phyloP scores from a whole-genome alignment of 441 rosid species.

The Biscutella laevigata region DNA sequence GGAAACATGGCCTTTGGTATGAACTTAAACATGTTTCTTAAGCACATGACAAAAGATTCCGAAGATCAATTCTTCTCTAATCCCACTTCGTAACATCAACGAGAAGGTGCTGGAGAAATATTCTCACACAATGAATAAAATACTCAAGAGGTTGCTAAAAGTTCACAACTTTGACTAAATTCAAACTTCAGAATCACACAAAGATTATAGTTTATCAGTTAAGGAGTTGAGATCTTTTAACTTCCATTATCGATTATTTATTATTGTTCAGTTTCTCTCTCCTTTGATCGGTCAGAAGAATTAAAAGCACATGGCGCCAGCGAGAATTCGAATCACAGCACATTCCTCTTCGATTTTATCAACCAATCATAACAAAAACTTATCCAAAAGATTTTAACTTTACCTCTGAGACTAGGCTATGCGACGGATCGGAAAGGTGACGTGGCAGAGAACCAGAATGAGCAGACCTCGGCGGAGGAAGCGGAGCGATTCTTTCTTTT shows the following conservation, averaged over 20 bases:
- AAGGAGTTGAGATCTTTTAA: conserved; percentile 12
- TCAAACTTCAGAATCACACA: conserved; percentile 27
- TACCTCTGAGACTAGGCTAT: conserved; percentile 94
- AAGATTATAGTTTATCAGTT: conserved; percentile 10
- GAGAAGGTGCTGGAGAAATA: background rate
- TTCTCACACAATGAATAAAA: conserved; percentile 8
- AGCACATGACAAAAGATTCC: conserved; percentile 32
- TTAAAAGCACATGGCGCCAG: conserved; percentile 29
- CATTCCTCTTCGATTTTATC: background rate
- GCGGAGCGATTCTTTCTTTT: conserved; percentile 36
- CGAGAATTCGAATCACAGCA: conserved; percentile 23
- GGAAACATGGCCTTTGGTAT: conserved; percentile 11
- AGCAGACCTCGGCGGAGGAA: conserved; percentile 43
- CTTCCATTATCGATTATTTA: conserved; percentile 4
- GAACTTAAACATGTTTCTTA: background rate
- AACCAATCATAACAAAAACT: conserved; percentile 14
- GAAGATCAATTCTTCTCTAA: conserved; percentile 24
- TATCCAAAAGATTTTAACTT: too few relatives aligned
- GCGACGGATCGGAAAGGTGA: conserved; percentile 95
- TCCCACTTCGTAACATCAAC: conserved; percentile 31
- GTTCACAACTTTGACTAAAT: conserved; percentile 25
- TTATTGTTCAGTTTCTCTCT: conserved; percentile 15
- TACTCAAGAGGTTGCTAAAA: conserved; percentile 17
- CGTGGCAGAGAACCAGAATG: conserved; percentile 81
- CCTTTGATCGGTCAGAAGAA: conserved; percentile 24